Evolutionary conservation across 257 asterid species (phyloP).

Genomic region (Nemophila menziesii): DNA sequence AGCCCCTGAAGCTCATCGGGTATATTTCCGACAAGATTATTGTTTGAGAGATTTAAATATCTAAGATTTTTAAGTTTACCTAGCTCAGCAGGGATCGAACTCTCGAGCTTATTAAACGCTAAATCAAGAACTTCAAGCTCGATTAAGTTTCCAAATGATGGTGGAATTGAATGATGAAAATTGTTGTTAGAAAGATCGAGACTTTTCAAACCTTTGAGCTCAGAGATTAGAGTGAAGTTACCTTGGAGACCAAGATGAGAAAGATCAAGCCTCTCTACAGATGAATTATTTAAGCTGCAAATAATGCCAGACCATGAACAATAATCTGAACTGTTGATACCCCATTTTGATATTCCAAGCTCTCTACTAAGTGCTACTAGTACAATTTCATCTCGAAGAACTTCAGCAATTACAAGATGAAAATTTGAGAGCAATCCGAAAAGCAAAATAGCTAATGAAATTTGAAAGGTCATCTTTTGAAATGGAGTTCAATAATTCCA

Average conservation of each 20-base stretch:
- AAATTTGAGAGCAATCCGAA: slow-evolving; percentile 9
- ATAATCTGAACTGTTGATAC: slow-evolving; percentile 33
- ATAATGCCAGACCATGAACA: slow-evolving; percentile 73
- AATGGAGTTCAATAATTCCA: not conserved
- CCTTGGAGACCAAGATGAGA: slow-evolving; percentile 61
- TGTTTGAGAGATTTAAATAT: slow-evolving; percentile 59
- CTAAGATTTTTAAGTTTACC: slow-evolving; percentile 41
- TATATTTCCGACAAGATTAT: slow-evolving; percentile 37
- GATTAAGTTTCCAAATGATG: slow-evolving; percentile 42
- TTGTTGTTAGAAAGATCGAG: slow-evolving; percentile 80
- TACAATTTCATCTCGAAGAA: slow-evolving; percentile 26
- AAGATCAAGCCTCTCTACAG: slow-evolving; percentile 69
- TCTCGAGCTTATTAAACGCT: slow-evolving; percentile 55
- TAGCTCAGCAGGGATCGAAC: slow-evolving; percentile 52
- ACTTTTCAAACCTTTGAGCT: slow-evolving; percentile 59
- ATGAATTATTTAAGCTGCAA: slow-evolving; percentile 50
- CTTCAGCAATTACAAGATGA: slow-evolving; percentile 1
- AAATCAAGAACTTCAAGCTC: slow-evolving; percentile 83
- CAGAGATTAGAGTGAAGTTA: slow-evolving; percentile 57
- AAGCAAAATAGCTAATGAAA: not conserved
- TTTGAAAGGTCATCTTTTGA: slow-evolving; percentile 5
- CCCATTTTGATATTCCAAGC: slow-evolving; percentile 51
- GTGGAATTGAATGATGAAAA: slow-evolving; percentile 61
- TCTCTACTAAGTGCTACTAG: slow-evolving; percentile 50
- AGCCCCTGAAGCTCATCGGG: slow-evolving; percentile 61